Evolutionary conservation across 176 grass and related monocot genomes (phyloP), one percentile per base, ranked within the genome.

Genomic region (Lolium rigidum): DNA sequence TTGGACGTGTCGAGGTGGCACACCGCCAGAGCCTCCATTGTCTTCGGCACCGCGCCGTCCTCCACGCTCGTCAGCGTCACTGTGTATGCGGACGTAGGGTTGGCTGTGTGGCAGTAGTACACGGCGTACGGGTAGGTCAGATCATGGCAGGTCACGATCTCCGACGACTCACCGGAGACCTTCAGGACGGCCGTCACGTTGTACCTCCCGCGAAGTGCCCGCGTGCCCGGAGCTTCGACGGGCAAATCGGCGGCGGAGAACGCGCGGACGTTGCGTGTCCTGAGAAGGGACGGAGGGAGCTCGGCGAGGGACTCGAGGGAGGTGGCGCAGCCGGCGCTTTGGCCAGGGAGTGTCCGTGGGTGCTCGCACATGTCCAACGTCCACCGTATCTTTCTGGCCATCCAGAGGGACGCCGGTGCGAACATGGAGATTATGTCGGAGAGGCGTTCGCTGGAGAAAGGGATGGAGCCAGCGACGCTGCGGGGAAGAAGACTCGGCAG

Each of bases 91-190:
- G n/a, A 22, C 5, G 74, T 39, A 15, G 50, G 17, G 31, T 17
- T 55, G 64, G 64, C 22, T 24, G 87, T 37, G 75, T 88, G 87
- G 87, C 87, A 88, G 64, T 62, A 83, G 65, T 64, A 88, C 64
- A 88, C 81, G 21, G 65, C 65, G 12, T 84, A 83, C 12, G 64
- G 24, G 64, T 79, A 80, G 6, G 4, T 20, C 26, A 72, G 12
- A 17, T 39, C 28, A 25, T 88, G 87, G 87, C 87, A 88, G 5
- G 80, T 65, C 64, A 79, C 54, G 25, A 52, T 21, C 16, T 31
- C 28, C 13, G 10, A 10, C 3, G 54, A 43, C 12, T 26, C 4
- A 4, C n/a, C 86, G 12, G 50, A 43, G 18, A 26, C 9, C 20
- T 9, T 68, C 1, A 17, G 64, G 9, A 48, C 75, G 3, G 18